These are phyloP conservation scores for Myochromella boudieri DNA, from an alignment of 768 basidiomycete genomes.

Conservation along the genomic window DNA sequence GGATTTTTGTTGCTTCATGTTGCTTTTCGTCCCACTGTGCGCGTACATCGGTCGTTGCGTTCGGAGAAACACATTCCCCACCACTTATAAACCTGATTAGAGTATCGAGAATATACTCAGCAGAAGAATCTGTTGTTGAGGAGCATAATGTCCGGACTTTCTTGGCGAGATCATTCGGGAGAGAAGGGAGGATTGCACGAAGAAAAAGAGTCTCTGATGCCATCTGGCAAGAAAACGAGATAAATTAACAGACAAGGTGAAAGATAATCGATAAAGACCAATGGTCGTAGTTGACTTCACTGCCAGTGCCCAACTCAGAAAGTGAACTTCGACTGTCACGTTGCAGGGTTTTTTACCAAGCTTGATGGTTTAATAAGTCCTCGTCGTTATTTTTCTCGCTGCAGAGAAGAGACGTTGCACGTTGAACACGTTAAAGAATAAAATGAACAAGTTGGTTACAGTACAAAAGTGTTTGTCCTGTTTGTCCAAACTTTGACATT, in stretches of 20 bases:
- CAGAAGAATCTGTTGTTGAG: conserved; percentile 26
- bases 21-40: conserved; percentile 41
- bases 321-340: too few relatives aligned
- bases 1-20: conserved; percentile 23
- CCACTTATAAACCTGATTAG: conserved; percentile 43
- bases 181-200: conserved; percentile 30
- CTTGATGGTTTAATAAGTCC: too few relatives aligned
- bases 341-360: too few relatives aligned
- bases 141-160: conserved; percentile 31
- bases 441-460: too few relatives aligned
- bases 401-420: too few relatives aligned
- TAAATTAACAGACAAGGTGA: neutral
- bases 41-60: conserved; percentile 25
- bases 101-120: conserved; percentile 37
- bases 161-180: conserved; percentile 34
- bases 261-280: conserved; percentile 12
- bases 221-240: conserved; percentile 18
- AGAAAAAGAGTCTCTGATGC: conserved; percentile 29
- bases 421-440: too few relatives aligned
- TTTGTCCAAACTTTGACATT: too few relatives aligned
- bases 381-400: too few relatives aligned
- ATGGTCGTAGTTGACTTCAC: neutral
- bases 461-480: too few relatives aligned
- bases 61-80: conserved; percentile 34
- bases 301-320: too few relatives aligned